These are phyloP conservation scores for Ophiostoma himal-ulmi DNA, from an alignment of 2,329 filamentous ascomycete genomes.

Conservation along the genomic window DNA sequence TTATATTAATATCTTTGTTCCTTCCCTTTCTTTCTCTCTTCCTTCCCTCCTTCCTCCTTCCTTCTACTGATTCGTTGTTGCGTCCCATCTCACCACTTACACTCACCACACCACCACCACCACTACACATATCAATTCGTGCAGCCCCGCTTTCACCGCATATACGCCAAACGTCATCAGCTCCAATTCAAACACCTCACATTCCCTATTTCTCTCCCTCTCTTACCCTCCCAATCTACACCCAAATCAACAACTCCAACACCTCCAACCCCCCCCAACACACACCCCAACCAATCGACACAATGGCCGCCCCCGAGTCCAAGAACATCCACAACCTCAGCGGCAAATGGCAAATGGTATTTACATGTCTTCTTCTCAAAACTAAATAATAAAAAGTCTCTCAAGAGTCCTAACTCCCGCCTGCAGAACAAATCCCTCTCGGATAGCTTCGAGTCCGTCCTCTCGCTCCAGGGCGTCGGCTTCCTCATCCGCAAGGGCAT, in stretches of 20 bases:
- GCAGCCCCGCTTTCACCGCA: conserved; percentile 10
- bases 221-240: neutral
- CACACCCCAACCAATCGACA: conserved; percentile 30
- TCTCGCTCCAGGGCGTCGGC: conserved; percentile 65
- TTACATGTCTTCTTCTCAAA: neutral
- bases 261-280: too few species aligned
- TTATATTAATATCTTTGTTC: neutral
- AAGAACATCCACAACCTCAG: conserved; percentile 62
- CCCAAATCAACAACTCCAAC: too few species aligned
- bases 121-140: neutral
- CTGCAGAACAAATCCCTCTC: conserved; percentile 70
- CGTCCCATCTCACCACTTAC: conserved; percentile 6
- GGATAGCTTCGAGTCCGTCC: conserved; percentile 60
- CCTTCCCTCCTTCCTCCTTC: neutral
- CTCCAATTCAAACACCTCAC: neutral
- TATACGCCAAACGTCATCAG: conserved; percentile 9
- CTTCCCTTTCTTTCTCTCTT: conserved; percentile 1
- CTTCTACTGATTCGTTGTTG: neutral
- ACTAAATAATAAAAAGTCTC: too few species aligned
- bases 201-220: neutral
- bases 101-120: neutral
- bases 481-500: conserved; percentile 71
- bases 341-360: conserved; percentile 65
- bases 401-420: neutral
- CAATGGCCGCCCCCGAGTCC: conserved; percentile 65